Percentiles rank a stretch among this genome's conserved stretches.
Evolutionary conservation across 83 land plant species (phyloP).

Genomic region (Picea mariana): DNA sequence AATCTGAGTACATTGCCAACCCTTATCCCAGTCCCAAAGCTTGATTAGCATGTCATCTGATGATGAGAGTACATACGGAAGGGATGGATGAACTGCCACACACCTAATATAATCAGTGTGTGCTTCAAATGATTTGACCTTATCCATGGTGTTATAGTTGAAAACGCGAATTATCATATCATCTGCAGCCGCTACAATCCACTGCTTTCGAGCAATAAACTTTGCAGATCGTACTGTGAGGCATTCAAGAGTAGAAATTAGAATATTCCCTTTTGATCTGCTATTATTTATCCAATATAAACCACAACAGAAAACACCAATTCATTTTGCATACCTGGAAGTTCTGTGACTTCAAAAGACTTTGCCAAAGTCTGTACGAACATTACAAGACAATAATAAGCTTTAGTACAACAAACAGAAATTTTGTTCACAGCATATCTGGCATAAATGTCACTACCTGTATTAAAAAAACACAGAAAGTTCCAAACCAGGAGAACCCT

Average conservation of each 20-base stretch:
- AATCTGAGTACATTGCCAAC: conserved; percentile 49
- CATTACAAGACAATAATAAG: not conserved
- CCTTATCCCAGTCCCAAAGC: conserved; percentile 61
- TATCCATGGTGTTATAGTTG: conserved; percentile 91
- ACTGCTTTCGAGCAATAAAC: conserved; percentile 93
- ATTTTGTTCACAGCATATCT: too few relatives aligned
- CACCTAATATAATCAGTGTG: conserved; percentile 53
- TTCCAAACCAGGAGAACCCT: too few relatives aligned
- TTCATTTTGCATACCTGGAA: conserved; percentile 70
- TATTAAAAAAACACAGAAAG: not conserved
- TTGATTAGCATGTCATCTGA: conserved; percentile 58
- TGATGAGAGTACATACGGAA: conserved; percentile 49
- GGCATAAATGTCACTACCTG: too few relatives aligned
- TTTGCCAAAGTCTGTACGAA: conserved; percentile 79
- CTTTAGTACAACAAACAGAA: too few relatives aligned
- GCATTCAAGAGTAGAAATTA: conserved; percentile 8
- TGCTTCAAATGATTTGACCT: conserved; percentile 47
- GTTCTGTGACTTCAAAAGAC: conserved; percentile 96
- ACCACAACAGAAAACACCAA: conserved; percentile 14
- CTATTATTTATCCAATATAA: not conserved
- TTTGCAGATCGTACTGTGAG: conserved; percentile 94
- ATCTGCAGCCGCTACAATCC: conserved; percentile 99
- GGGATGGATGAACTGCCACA: conserved; percentile 45
- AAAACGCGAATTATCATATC: conserved; percentile 97
- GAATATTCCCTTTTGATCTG: not conserved